Evolutionary conservation across 2,329 filamentous ascomycete genomes (phyloP).

Genomic region (Hypoxylon sp.): DNA sequence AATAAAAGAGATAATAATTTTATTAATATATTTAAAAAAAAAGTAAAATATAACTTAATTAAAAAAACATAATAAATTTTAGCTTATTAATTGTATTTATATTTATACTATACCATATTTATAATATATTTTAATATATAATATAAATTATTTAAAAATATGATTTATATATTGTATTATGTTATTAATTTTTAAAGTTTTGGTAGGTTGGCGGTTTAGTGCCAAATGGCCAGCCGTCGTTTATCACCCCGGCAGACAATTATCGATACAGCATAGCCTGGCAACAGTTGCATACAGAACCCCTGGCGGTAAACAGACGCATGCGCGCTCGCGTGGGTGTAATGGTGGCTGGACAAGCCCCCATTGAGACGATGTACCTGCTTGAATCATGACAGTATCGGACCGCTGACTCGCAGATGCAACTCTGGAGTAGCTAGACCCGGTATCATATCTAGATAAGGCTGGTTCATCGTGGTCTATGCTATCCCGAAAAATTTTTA

Average conservation of each 20-base stretch:
- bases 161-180: no score
- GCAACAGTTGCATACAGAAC: constrained; percentile 35
- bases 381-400: constrained; percentile 35
- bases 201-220: no score
- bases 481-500: constrained; percentile 41
- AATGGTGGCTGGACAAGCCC: constrained; percentile 26
- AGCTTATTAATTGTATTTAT: no score
- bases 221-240: no score
- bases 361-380: constrained; percentile 23
- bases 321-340: constrained; percentile 18
- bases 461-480: constrained; percentile 36
- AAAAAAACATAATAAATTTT: no score
- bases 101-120: no score
- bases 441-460: constrained; percentile 41
- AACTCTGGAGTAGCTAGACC: constrained; percentile 36
- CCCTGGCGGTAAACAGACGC: constrained; percentile 29
- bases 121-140: no score
- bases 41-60: no score
- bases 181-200: no score
- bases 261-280: constrained; percentile 40
- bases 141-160: no score
- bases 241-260: constrained; percentile 21
- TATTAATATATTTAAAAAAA: no score
- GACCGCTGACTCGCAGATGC: constrained; percentile 44
- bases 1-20: no score